Evolutionary conservation across 352 stramenopile species (phyloP), one percentile per base, ranked within the genome.

Genomic region (Pythium vanterpoolii): DNA sequence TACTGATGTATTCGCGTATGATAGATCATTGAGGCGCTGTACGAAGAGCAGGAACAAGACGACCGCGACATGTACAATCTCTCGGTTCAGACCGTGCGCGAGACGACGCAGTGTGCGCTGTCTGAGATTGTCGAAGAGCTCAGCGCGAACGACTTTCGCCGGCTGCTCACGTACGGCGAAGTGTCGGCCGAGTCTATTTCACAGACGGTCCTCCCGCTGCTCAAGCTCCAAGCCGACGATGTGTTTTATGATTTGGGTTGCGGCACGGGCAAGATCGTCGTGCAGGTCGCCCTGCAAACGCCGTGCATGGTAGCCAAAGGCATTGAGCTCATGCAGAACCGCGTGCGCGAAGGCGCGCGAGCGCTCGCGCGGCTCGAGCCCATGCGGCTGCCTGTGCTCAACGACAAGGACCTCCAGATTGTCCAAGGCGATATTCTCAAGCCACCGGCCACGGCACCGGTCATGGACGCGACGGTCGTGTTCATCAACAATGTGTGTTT

Each of bases 401-500:
- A 52, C 1, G 60, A 64, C 43, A 94, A 90, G 51, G 58, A 62
- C n/a, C 64, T 90, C 16, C 52, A 73, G 21, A 83, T 94, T 26
- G 73, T 89, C 30, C 82, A 84, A 30, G 84, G 84, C 9, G 84
- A 94, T 34, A 90, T 94, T 13, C 87, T 79, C 60, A 68, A 72
- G 36, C 80, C 82, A 43, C 79, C 82, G 3, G 68, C 74, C 24
- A 51, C 64, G 23, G 75, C 79, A 14, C 63, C 75, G 21, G 68
- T 92, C 56, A 76, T 75, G 70, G 82, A 92, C 27, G 84, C 84
- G 21, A 92, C 84, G 0, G 84, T 94, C 38, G 75, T 92, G 40
- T 94, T 94, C 56, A 90, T 94, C 61, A 94, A 94, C 67, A 93
- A 93, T 55, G 84, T 94, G 16, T 85, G 85, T 66, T 92, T 94